Evolutionary conservation across 2,329 filamentous ascomycete species (phyloP), one percentile per base, ranked within the genome.

Genomic region (Aspergillus hiratsukae): DNA sequence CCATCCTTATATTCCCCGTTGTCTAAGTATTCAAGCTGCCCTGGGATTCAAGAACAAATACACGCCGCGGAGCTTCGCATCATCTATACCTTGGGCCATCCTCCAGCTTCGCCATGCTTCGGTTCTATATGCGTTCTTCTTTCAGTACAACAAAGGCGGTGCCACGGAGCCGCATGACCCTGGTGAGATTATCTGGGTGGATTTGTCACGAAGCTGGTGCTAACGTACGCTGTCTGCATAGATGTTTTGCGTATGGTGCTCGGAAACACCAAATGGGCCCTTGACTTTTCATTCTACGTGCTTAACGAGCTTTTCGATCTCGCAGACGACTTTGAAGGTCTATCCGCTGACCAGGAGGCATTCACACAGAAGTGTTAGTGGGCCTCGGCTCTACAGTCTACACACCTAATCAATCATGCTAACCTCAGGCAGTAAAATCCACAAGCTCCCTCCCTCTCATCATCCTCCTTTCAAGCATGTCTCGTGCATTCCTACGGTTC

Each of bases 241-340:
- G 90, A 93, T 68, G 84, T 90, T 11, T 83, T 93, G 2, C 83
- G 86, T 43, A 83, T 87, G 48, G 77, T 95, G 10, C 82, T 87
- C 4, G 89, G 90, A 23, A 88, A 91, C 54, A 84, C 88, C 3
- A 87, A 83, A 67, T 97, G 92, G 92, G 84, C 84, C 0, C 79
- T 91, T 37, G 87, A 93, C 60, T 77, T 86, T 52, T 78, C 81
- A 58, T 75, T 80, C 21, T 85, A 79, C 65, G 73, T 85, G 28
- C 66, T 85, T 43, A 80, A 83, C 62, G 80, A 81, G 29, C 69
- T 87, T 41, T 74, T 79, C 54, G 69, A 75, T 19, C 68, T 80
- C 35, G 72, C 74, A 14, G 72, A 78, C 50, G 72, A 72, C 4
- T 66, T 76, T 31, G 70, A 74, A 56, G 60, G 58, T 45, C 53